phyloP scores from a whole-genome alignment of 2,329 filamentous ascomycete species.

The Clarireedia monteithiana region DNA sequence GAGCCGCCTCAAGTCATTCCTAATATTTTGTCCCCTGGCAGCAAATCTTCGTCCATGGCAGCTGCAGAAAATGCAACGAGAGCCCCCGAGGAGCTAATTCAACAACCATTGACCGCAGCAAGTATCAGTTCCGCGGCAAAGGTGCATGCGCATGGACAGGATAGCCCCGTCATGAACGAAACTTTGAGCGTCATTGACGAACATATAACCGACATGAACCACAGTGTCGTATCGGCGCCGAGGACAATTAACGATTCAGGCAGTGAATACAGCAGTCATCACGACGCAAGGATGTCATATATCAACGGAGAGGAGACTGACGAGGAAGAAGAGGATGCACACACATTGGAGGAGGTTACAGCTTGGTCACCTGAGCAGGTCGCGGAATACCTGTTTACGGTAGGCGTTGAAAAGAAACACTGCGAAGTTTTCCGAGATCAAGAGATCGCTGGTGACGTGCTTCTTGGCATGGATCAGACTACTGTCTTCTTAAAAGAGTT shows the following conservation, averaged over 20 bases:
- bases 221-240: constrained; percentile 39
- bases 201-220: constrained; percentile 79
- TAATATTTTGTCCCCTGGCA: not conserved
- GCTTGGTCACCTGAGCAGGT: constrained; percentile 75
- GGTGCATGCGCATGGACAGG: constrained; percentile 38
- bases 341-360: constrained; percentile 67
- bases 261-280: constrained; percentile 80
- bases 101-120: constrained; percentile 28
- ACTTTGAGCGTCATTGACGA: constrained; percentile 95
- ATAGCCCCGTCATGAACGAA: constrained; percentile 82
- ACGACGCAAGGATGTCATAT: constrained; percentile 75
- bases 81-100: constrained; percentile 19
- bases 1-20: not conserved
- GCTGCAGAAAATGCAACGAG: not conserved
- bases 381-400: constrained; percentile 78
- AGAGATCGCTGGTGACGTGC: constrained; percentile 88
- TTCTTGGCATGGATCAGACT: constrained; percentile 91
- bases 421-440: constrained; percentile 94
- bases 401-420: constrained; percentile 79
- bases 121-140: constrained; percentile 39
- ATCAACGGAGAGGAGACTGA: constrained; percentile 94
- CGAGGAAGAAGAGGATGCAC: constrained; percentile 72
- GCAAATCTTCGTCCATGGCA: not conserved
- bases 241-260: constrained; percentile 63
- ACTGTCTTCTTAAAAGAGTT: constrained; percentile 95